These are phyloP conservation scores for Cordyceps cicadae DNA, from an alignment of 2,329 filamentous ascomycete species.

Conservation along the genomic window DNA sequence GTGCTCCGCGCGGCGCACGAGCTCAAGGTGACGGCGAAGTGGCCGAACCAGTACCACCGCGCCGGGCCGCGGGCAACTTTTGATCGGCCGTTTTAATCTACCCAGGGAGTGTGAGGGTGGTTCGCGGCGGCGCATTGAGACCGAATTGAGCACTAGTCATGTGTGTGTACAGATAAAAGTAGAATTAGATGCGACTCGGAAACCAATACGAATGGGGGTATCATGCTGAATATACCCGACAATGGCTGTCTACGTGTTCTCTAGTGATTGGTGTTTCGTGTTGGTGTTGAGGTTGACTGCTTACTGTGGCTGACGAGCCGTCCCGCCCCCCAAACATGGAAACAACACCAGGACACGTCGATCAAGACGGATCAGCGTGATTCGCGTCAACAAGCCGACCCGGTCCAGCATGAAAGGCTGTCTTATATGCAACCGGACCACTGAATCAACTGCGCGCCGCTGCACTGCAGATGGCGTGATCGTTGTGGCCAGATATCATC, in stretches of 20 bases:
- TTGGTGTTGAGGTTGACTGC: background rate
- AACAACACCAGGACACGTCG: background rate
- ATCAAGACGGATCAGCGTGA: background rate
- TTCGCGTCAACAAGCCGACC: background rate
- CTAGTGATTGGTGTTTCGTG: background rate
- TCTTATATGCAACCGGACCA: no score
- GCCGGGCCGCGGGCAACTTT: conserved; percentile 20
- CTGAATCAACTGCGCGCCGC: no score
- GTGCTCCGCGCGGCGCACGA: conserved; percentile 66
- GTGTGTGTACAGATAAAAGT: background rate
- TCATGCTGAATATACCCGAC: background rate
- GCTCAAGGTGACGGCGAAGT: conserved; percentile 60
- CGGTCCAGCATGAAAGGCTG: background rate
- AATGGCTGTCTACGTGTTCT: background rate
- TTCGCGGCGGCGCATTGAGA: no score
- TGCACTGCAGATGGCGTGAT: background rate
- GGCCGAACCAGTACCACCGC: conserved; percentile 58
- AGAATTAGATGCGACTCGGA: background rate
- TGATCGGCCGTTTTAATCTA: background rate
- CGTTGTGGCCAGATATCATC: background rate
- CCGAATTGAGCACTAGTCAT: background rate
- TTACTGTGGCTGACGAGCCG: background rate
- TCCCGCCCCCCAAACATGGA: background rate
- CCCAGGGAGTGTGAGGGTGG: background rate
- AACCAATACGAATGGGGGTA: background rate